Evolutionary conservation across 495 filamentous ascomycete genomes (phyloP), one percentile per base, ranked within the genome.

Genomic region (Penicillium pulvis): DNA sequence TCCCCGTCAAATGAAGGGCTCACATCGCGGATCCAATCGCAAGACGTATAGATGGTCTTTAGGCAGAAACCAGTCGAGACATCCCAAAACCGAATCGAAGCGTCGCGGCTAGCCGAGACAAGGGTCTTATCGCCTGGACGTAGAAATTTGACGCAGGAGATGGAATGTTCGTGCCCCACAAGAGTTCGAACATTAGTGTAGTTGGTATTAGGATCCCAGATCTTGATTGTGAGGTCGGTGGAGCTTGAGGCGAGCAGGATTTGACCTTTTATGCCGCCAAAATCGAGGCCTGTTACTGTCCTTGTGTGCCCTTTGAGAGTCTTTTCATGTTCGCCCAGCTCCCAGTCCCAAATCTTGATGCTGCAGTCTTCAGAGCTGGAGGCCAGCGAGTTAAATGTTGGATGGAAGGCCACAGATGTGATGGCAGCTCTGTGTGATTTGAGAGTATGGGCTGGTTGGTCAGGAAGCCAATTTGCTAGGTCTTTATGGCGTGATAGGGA

Each of bases 331-430:
- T 97, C 92, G 17, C 93, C 93, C 16, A 94, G 78, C 65, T 97
- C 93, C 90, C 91, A 97, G 67, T 96, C 93, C 93, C 93, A 97
- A 47, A 97, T 91, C 69, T 97, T 97, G 67, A 97, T 82, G 24
- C 90, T 96, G 33, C 84, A 85, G 71, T 97, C 93, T 72, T 96
- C 93, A 28, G 92, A 94, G n/a, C 90, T 91, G 0, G 92, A 93
- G 7, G 93, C 93, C 6, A 97, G 75, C 1, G 88, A 90, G 24
- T 91, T 90, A 69, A 94, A 96, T 49, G 91, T 78, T 0, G 93
- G 93, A 68, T 97, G 93, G 71, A 97, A 97, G 3, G 93, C 93
- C 50, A 97, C 84, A 62, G 87, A 91, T 33, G 86, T 96, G 44
- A 97, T 82, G 20, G 44, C 43, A 17, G 39, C 39, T 55, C 47